phyloP scores from a whole-genome alignment of 179 eudicot species.

The Amaranthus tricolor region DNA sequence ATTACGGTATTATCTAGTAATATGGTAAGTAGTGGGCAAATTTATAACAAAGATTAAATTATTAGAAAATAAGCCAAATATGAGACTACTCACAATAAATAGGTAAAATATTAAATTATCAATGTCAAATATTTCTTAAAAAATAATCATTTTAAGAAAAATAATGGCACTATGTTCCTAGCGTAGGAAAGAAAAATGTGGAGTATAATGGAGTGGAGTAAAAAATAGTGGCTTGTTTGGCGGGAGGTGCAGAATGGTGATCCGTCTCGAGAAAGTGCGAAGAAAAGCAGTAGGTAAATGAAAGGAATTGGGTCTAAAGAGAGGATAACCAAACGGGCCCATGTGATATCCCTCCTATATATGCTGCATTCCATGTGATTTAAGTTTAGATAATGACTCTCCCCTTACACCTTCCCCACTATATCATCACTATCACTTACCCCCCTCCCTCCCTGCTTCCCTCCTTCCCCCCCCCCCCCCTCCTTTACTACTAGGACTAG shows the following conservation, averaged over 20 bases:
- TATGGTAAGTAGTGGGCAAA: no score
- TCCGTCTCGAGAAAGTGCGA: slow-evolving; percentile 7
- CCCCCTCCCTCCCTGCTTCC: neutral
- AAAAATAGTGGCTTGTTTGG: neutral
- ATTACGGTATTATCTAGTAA: no score
- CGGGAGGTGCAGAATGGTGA: neutral
- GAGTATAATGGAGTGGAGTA: neutral
- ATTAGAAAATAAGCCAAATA: no score
- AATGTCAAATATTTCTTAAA: neutral
- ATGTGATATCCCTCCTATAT: slow-evolving; percentile 27
- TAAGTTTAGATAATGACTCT: slow-evolving; percentile 3
- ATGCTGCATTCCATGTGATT: slow-evolving; percentile 28
- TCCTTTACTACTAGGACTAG: no score
- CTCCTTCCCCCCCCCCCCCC: neutral
- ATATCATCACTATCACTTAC: neutral
- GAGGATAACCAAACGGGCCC: slow-evolving; percentile 8
- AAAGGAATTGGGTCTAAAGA: slow-evolving; percentile 6
- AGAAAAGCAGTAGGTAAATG: slow-evolving; percentile 15
- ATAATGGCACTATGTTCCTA: neutral
- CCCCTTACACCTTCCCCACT: neutral
- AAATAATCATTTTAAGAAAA: neutral
- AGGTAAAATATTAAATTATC: no score
- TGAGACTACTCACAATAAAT: no score
- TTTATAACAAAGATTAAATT: no score
- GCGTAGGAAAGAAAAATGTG: no score